Conservation (phyloP, 2,329 filamentous ascomycete species). For the Exophiala sp. region DNA sequence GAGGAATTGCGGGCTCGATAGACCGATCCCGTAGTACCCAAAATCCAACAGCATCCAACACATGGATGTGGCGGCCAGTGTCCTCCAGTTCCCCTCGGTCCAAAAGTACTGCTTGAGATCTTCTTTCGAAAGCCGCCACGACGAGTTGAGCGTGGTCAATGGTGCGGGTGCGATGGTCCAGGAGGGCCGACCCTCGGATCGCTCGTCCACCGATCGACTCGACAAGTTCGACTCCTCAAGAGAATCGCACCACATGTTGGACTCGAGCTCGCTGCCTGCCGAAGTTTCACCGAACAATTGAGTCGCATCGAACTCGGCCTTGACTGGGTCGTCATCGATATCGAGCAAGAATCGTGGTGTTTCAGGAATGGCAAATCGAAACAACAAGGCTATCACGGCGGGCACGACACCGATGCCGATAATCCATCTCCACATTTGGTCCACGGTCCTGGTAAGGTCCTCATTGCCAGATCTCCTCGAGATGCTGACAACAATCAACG, state of each 20-base stretch:
- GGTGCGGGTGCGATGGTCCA: conserved; percentile 25
- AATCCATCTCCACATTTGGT: conserved; percentile 65
- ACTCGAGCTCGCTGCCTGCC: conserved; percentile 21
- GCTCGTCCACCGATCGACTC: conserved; percentile 25
- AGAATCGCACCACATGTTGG: conserved; percentile 25
- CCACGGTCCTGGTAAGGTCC: conserved; percentile 43
- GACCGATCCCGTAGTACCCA: conserved; percentile 56
- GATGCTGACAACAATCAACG: conserved; percentile 45
- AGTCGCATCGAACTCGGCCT: conserved; percentile 59
- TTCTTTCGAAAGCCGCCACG: conserved; percentile 36
- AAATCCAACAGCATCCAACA: conserved; percentile 57
- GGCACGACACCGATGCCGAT: conserved; percentile 64
- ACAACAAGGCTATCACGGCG: conserved; percentile 61
- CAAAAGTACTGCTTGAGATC: conserved; percentile 43
- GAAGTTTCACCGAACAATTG: conserved; percentile 51
- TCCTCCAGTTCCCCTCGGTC: conserved; percentile 43
- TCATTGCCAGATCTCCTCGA: conserved; percentile 28
- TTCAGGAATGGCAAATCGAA: conserved; percentile 65
- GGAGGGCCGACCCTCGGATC: conserved; percentile 10
- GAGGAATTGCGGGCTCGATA: conserved; percentile 43
- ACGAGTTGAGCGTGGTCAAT: conserved; percentile 40
- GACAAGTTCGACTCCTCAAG: conserved; percentile 27
- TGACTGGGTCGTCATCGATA: conserved; percentile 59
- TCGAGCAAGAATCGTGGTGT: conserved; percentile 64
- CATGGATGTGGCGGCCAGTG: conserved; percentile 45